A percentile compares a stretch with the other conserved stretches of the same genome.
Conservation (phyloP, 140 eudicot genomes). For the Anethum foeniculum region DNA sequence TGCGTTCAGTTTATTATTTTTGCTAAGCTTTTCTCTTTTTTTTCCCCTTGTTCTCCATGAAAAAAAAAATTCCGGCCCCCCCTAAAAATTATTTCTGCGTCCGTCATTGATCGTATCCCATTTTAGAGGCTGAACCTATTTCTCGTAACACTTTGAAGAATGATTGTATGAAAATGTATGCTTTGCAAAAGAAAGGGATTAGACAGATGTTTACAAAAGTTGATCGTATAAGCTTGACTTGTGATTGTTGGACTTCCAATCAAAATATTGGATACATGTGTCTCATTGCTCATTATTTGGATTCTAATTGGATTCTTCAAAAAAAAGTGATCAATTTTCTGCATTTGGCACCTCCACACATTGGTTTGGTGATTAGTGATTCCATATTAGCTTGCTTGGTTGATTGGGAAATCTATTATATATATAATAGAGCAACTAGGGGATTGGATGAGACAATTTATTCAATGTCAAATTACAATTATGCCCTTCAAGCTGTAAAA, state of each 20-base stretch:
- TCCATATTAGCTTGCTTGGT: not conserved
- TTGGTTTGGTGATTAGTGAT: not conserved
- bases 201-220: not conserved
- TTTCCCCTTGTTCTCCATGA: too few species aligned
- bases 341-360: not conserved
- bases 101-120: too few species aligned
- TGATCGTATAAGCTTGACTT: not conserved
- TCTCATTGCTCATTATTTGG: not conserved
- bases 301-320: not conserved
- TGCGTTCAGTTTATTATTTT: too few species aligned
- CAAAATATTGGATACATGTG: constrained; percentile 4
- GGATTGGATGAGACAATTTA: too few species aligned
- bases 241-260: not conserved
- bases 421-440: too few species aligned
- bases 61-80: too few species aligned
- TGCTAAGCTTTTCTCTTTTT: too few species aligned
- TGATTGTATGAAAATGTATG: not conserved
- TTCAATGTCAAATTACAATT: too few species aligned
- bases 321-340: not conserved
- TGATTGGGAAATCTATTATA: not conserved
- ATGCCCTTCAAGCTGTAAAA: too few species aligned
- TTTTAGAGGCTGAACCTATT: too few species aligned
- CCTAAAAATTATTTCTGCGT: too few species aligned
- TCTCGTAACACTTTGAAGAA: not conserved
- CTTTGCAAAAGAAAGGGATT: not conserved